These are phyloP conservation scores for Sphagnum magellanicum DNA, from an alignment of 228 moss, liverwort and hornwort species.

Conservation along the genomic window DNA sequence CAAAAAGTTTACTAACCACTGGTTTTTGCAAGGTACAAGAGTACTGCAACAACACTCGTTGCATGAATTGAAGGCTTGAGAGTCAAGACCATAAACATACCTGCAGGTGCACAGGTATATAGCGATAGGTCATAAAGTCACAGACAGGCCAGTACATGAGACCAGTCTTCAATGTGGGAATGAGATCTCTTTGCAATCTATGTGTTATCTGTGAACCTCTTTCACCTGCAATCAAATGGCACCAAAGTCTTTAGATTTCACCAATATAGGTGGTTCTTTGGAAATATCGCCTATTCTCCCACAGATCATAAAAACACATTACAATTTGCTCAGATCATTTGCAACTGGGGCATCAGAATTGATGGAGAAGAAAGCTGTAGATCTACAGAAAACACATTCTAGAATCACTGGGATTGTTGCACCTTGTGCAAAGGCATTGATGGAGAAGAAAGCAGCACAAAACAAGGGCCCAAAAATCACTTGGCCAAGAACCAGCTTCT, in stretches of 20 bases:
- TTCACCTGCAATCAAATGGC: conserved; percentile 24
- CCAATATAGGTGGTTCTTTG: no score
- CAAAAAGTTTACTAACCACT: no score
- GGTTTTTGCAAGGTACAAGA: no score
- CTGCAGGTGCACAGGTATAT: conserved; percentile 53
- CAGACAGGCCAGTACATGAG: conserved; percentile 60
- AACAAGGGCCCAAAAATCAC: conserved; percentile 50
- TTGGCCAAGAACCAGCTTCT: conserved; percentile 54
- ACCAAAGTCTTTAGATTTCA: no score
- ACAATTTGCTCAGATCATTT: no score
- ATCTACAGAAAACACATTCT: neutral
- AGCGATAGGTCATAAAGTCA: conserved; percentile 58
- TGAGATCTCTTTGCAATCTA: conserved; percentile 44
- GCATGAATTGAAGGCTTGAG: no score
- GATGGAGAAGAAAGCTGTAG: no score
- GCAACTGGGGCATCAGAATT: no score
- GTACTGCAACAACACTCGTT: no score
- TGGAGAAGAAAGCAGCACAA: conserved; percentile 39
- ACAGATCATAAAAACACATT: no score
- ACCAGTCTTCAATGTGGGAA: conserved; percentile 48
- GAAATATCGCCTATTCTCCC: no score
- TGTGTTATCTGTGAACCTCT: conserved; percentile 39
- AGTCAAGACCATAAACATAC: conserved; percentile 10
- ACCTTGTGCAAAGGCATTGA: conserved; percentile 60
- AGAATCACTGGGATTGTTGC: neutral